Base-by-base conservation (phyloP, 2,329 filamentous ascomycete genomes). In the Ceratocystis albifundus region DNA sequence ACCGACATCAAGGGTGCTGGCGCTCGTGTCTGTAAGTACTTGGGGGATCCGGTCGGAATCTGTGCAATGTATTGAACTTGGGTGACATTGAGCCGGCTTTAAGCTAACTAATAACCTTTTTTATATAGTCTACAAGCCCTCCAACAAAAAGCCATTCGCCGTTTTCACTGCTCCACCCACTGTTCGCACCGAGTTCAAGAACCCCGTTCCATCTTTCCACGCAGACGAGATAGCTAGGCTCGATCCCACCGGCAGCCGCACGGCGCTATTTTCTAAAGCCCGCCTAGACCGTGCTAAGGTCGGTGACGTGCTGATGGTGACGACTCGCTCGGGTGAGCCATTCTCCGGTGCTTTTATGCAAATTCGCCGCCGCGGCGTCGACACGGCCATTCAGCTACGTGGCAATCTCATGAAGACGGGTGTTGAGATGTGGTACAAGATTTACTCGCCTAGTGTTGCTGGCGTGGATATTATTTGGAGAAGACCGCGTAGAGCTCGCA, bases 371-470 rank as follows among this genome's bases (percentile, higher is more conserved):
- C 83, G 88, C n/a, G 91, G 91, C 68, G 84, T 94, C 68, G 93
- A 97, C 77, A 96, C 90, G 1, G 88, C 89, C 3, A 87, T 99
- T 66, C 78, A 96, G 68, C 80, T 99, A 68, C 84, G 94, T 66
- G 93, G 93, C 72, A 86, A 95, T 74, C 79, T 99, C 71, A 92
- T 90, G 70, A 84, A 89, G 71, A 84, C 95, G 5, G 89, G 90
- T 68, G 90, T 96, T 68, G 94, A 99, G 82, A 94, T 96, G 90
- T 96, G 90, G 87, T 91, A 89, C 77, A 99, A 99, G 81, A 81
- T 97, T 68, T 97, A 94, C 80, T 89, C 85, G 73, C 93, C 93
- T 68, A 88, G 89, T 73, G 88, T 97, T 41, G 85, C 88, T 74
- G 90, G 89, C 70, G 90, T 99, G 73, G 93, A 99, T 78, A 88